Base-by-base conservation (phyloP, 2,329 filamentous ascomycete genomes). In the Dothideomycetidae sp. region DNA sequence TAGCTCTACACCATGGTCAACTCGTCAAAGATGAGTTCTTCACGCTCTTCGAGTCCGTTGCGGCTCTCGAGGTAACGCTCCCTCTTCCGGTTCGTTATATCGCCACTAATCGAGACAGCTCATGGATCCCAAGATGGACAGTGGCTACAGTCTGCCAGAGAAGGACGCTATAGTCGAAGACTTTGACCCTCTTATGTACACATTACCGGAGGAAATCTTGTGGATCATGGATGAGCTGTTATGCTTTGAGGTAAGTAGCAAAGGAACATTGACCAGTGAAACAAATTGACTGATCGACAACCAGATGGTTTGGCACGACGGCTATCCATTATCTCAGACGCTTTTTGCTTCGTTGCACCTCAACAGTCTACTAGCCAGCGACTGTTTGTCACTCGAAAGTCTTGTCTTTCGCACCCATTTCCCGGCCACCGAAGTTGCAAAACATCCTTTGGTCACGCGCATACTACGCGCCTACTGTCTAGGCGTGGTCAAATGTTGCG, bases 41-140 rank as follows among this genome's bases (percentile, higher is more conserved):
- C 53, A 93, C 85, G 1, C 69, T 98, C 3, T 94, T 93, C 49
- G 90, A 96, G 61, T 80, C 86, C 33, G 90, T 98, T 48, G 82
- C 83, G 44, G 82, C 82, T 48, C 68, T 90, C 14, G 82, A 90
- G 71, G 64, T 67, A 55, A 21, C 45, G 40, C 2, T 18, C 23
- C 5, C 18, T 10, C 11, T 30, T 5, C 16, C 13, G 3, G 21
- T 7, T 13, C 10, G 4, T 14, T 11, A 17, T 4, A 23, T 18
- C 12, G 18, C 29, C 10, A 5, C 36, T 46, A 28, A 45, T 12
- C 21, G 21, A 5, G 11, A 5, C 51, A 98, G 90, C 93, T 98
- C 50, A 94, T 94, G 83, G 90, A 98, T 53, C 78, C 82, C 1
- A 98, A 96, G 61, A 98, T 98, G 90, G 90, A 98, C 58, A 94